A percentile compares a stretch with the other conserved stretches of the same genome.
phyloP scores from a whole-genome alignment of 495 filamentous ascomycete species.

The Chlorociboria aeruginascens region DNA sequence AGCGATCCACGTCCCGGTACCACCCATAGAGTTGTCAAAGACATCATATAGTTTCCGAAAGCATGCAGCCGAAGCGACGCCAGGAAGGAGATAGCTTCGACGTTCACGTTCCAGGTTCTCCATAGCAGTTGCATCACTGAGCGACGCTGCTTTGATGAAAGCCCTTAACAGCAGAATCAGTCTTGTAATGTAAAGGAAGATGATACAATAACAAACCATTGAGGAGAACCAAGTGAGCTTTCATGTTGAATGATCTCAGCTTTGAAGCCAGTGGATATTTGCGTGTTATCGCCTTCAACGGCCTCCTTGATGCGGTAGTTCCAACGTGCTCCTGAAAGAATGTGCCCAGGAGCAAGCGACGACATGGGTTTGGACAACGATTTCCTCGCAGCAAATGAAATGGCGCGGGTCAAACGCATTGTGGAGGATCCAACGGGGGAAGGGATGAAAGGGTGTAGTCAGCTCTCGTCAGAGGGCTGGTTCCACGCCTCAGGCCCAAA shows the following conservation, averaged over 20 bases:
- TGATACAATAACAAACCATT: not conserved
- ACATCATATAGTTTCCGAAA: not conserved
- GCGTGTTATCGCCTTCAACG: not conserved
- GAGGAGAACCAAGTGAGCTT: not conserved
- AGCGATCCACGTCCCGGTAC: too few species aligned
- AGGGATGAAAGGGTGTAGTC: too few species aligned
- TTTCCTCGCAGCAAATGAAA: not conserved
- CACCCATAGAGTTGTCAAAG: not conserved
- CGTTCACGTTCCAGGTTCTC: not conserved
- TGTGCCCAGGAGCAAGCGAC: not conserved
- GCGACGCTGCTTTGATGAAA: not conserved
- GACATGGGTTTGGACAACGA: not conserved
- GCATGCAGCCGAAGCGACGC: not conserved
- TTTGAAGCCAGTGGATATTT: not conserved
- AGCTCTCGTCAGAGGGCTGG: too few species aligned
- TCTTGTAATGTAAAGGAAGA: not conserved
- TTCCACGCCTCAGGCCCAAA: too few species aligned
- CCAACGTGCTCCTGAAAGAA: not conserved
- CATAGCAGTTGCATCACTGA: not conserved
- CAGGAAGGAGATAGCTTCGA: not conserved
- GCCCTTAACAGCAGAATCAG: not conserved
- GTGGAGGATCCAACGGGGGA: too few species aligned
- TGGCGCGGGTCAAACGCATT: too few species aligned
- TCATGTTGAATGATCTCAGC: not conserved
- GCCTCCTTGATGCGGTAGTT: not conserved